Conservation (phyloP, 305 asterid genomes). For the Solanum hybrid region DNA sequence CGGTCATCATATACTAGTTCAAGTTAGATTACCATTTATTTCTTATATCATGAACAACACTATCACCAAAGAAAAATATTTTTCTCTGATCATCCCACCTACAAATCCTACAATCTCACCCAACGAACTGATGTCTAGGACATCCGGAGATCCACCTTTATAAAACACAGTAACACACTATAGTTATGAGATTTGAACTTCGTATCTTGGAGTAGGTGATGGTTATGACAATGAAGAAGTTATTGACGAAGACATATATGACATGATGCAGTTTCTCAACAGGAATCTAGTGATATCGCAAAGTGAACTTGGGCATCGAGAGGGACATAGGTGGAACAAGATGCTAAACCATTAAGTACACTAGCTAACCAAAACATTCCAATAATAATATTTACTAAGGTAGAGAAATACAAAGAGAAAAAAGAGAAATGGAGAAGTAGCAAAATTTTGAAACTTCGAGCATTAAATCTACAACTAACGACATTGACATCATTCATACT, state of each 20-base stretch:
- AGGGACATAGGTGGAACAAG: not conserved
- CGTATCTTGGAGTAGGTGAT: not conserved
- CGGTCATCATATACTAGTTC: not conserved
- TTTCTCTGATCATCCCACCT: not conserved
- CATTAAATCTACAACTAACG: not conserved
- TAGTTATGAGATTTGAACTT: not conserved
- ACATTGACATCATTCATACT: not conserved
- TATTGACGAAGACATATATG: not conserved
- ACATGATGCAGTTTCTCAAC: not conserved
- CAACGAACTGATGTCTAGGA: not conserved
- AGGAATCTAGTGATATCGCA: not conserved
- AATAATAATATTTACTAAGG: not conserved
- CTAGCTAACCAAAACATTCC: not conserved
- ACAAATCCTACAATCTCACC: not conserved
- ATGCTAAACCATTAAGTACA: not conserved
- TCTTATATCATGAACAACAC: not conserved
- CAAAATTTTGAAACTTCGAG: not conserved
- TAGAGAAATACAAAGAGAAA: not conserved
- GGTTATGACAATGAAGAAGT: not conserved
- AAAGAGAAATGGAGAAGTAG: not conserved
- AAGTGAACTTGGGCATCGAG: not conserved
- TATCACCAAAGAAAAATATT: not conserved
- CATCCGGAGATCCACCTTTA: not conserved
- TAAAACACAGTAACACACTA: accelerated
- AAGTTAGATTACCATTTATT: not conserved